phyloP scores from a whole-genome alignment of 1,139 yeast species.

The Debaryomycetaceae sp. region DNA sequence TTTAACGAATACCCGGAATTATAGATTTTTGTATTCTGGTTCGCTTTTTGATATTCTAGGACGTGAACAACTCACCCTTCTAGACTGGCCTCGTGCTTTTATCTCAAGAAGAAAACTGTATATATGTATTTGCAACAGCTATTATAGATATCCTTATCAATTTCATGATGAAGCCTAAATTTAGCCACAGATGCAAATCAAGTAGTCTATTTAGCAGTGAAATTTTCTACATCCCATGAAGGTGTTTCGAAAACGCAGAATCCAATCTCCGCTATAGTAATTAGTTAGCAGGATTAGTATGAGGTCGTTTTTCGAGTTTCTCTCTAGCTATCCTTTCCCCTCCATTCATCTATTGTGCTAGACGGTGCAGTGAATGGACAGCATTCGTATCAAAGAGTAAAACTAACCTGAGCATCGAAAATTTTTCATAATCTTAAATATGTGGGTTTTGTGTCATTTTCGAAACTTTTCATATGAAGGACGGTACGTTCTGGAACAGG shows the following conservation, averaged over 20 bases:
- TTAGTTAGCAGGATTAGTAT: slow-evolving; percentile 28
- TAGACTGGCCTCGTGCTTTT: neutral
- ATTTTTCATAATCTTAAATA: neutral
- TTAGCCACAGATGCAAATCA: too few species aligned
- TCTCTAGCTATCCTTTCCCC: slow-evolving; percentile 44
- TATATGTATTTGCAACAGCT: neutral
- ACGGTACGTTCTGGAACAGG: too few species aligned
- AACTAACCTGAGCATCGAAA: slow-evolving; percentile 6
- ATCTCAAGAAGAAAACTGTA: neutral
- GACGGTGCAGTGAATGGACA: slow-evolving; percentile 61
- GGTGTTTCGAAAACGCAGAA: slow-evolving; percentile 36
- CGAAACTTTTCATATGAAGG: too few species aligned
- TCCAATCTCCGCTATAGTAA: slow-evolving; percentile 26
- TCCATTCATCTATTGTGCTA: slow-evolving; percentile 44
- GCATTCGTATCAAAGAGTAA: slow-evolving; percentile 50
- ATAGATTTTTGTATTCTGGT: neutral
- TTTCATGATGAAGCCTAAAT: neutral
- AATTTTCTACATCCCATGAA: neutral
- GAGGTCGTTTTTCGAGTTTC: slow-evolving; percentile 34
- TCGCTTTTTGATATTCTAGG: neutral
- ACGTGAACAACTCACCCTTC: neutral
- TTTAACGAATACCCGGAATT: neutral
- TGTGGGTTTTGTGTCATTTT: neutral
- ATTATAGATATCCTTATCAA: neutral
- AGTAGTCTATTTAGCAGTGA: neutral